Percentiles rank a stretch among this genome's conserved stretches.
phyloP scores from a whole-genome alignment of 2,329 filamentous ascomycete genomes.

The Teratosphaeria gauchensis region DNA sequence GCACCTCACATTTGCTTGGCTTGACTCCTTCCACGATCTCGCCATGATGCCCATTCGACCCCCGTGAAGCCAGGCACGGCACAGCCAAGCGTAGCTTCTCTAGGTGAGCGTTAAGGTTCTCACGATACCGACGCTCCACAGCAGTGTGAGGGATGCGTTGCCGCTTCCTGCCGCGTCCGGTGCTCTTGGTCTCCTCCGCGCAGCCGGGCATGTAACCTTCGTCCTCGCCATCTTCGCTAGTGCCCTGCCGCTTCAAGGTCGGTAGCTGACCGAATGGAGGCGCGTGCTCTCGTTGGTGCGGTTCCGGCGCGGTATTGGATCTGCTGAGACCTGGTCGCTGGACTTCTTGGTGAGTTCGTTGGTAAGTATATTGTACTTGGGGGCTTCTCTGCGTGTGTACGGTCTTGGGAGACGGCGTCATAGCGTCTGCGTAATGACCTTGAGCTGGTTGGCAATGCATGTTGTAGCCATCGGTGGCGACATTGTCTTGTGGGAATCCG shows the following conservation, averaged over 20 bases:
- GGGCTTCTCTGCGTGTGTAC: slow-evolving; percentile 12
- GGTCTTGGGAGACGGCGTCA: slow-evolving; percentile 16
- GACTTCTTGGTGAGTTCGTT: slow-evolving; percentile 5
- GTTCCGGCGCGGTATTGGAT: slow-evolving; percentile 17
- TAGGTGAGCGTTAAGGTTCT: slow-evolving; percentile 28
- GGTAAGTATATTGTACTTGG: not conserved
- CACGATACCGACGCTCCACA: slow-evolving; percentile 27
- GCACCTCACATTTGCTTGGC: slow-evolving; percentile 28
- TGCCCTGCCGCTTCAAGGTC: slow-evolving; percentile 14
- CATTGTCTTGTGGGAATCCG: slow-evolving; percentile 11
- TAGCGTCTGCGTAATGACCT: slow-evolving; percentile 8
- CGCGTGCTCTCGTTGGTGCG: slow-evolving; percentile 9
- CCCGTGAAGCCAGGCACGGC: slow-evolving; percentile 17
- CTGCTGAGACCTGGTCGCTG: slow-evolving; percentile 16
- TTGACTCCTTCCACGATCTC: slow-evolving; percentile 14
- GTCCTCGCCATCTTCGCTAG: slow-evolving; percentile 22
- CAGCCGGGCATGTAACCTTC: slow-evolving; percentile 17
- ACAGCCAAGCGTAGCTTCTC: slow-evolving; percentile 25
- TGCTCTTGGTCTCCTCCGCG: slow-evolving; percentile 7
- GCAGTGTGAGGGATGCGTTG: slow-evolving; percentile 29
- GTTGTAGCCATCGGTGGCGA: slow-evolving; percentile 13
- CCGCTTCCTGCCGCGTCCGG: slow-evolving; percentile 21
- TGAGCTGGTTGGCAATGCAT: slow-evolving; percentile 11
- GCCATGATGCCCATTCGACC: slow-evolving; percentile 10
- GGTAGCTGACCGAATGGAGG: slow-evolving; percentile 3